These are phyloP conservation scores for Salvia rosmarinus DNA, from an alignment of 257 asterid genomes.

Conservation along the genomic window DNA sequence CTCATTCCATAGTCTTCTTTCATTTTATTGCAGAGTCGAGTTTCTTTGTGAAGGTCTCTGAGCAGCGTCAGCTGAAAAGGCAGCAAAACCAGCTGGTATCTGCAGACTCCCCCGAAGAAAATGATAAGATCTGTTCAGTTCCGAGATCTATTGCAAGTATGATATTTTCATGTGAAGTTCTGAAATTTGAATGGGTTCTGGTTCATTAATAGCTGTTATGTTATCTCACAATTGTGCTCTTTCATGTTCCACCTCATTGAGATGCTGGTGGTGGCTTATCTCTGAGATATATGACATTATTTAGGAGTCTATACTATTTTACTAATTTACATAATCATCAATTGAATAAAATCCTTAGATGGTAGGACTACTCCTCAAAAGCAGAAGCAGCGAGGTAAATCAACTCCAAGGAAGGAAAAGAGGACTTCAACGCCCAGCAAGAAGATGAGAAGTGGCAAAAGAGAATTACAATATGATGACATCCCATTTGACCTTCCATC, in stretches of 20 bases:
- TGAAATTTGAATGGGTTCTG: slow-evolving; percentile 6
- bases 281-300: slow-evolving; percentile 5
- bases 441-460: slow-evolving; percentile 49
- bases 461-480: slow-evolving; percentile 44
- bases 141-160: slow-evolving; percentile 61
- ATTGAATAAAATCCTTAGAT: slow-evolving; percentile 32
- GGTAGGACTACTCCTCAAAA: slow-evolving; percentile 61
- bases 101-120: slow-evolving; percentile 46
- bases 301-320: slow-evolving; percentile 28
- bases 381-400: slow-evolving; percentile 35
- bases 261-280: slow-evolving; percentile 18
- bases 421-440: slow-evolving; percentile 55
- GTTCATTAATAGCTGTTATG: slow-evolving; percentile 1
- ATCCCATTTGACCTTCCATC: slow-evolving; percentile 50
- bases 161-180: slow-evolving; percentile 36
- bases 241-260: slow-evolving; percentile 8
- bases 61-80: slow-evolving; percentile 50
- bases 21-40: slow-evolving; percentile 58
- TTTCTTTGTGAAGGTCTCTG: slow-evolving; percentile 60
- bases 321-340: slow-evolving; percentile 24
- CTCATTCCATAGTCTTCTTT: slow-evolving; percentile 29
- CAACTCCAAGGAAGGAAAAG: slow-evolving; percentile 68
- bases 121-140: slow-evolving; percentile 43
- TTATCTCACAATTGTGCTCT: slow-evolving; percentile 2
- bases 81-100: slow-evolving; percentile 48